Conservation (phyloP, 1,284 basidiomycete genomes). For the Kalmanozyma brasiliensis region DNA sequence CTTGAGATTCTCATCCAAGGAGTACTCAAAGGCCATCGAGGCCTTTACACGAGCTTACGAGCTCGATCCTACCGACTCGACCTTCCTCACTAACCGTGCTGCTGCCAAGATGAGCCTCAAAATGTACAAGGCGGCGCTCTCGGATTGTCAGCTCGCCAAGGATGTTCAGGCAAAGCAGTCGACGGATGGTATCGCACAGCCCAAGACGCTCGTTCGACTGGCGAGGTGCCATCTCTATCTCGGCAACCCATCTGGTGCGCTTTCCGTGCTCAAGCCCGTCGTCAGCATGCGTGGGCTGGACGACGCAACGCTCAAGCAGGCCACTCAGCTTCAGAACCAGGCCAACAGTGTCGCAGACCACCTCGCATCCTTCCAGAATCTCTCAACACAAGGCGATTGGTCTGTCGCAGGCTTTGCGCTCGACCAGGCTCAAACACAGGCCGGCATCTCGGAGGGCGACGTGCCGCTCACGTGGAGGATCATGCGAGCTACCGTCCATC, state of each 20-base stretch:
- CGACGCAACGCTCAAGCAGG: slow-evolving; percentile 43
- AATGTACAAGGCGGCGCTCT: slow-evolving; percentile 77
- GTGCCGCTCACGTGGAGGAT: slow-evolving; percentile 50
- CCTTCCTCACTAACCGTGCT: slow-evolving; percentile 84
- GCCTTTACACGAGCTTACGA: slow-evolving; percentile 68
- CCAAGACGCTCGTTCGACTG: slow-evolving; percentile 58
- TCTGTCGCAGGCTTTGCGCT: slow-evolving; percentile 67
- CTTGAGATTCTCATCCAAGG: slow-evolving; percentile 55
- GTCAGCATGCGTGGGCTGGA: slow-evolving; percentile 8
- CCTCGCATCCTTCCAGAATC: slow-evolving; percentile 74
- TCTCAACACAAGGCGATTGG: slow-evolving; percentile 73
- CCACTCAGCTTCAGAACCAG: slow-evolving; percentile 44
- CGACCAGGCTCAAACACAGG: slow-evolving; percentile 55
- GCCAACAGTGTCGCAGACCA: slow-evolving; percentile 52
- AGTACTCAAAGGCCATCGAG: slow-evolving; percentile 64
- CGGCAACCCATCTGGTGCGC: slow-evolving; percentile 50
- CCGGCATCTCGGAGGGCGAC: slow-evolving; percentile 45
- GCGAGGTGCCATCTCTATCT: slow-evolving; percentile 61
- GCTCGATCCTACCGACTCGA: slow-evolving; percentile 76
- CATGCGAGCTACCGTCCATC: slow-evolving; percentile 44
- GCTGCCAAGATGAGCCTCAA: slow-evolving; percentile 85
- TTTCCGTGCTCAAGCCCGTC: slow-evolving; percentile 39
- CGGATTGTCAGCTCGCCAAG: slow-evolving; percentile 81
- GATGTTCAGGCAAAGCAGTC: slow-evolving; percentile 71
- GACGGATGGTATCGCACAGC: slow-evolving; percentile 29